Evolutionary conservation across 192 early-diverging fungal genomes (phyloP).

Genomic region (Coemansia sp.): DNA sequence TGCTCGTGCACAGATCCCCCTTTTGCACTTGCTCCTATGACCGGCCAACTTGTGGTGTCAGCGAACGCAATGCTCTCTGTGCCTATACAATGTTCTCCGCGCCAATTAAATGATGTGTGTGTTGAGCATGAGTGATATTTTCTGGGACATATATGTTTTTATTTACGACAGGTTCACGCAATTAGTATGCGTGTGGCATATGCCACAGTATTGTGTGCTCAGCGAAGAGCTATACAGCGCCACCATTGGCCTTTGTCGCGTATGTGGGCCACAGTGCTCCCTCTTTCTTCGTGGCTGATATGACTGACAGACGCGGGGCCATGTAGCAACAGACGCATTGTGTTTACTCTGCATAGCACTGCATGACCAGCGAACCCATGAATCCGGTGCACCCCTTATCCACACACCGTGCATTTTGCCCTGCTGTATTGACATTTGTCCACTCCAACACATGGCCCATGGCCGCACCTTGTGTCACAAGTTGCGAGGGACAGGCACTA

Average conservation of each 20-base stretch:
- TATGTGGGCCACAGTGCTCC: not conserved
- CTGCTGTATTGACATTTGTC: not conserved
- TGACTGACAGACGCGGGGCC: not conserved
- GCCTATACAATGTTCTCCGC: not conserved
- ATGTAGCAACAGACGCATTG: not conserved
- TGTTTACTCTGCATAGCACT: not conserved
- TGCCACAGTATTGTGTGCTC: not conserved
- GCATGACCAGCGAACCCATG: not conserved
- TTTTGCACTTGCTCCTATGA: not conserved
- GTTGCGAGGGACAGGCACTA: not conserved
- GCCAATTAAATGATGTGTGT: not conserved
- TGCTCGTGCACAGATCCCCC: not conserved
- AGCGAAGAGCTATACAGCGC: not conserved
- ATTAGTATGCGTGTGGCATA: not conserved
- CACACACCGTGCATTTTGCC: not conserved
- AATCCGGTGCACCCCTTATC: slow-evolving; percentile 1
- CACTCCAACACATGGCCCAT: not conserved
- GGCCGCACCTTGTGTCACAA: not conserved
- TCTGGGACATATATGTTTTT: not conserved
- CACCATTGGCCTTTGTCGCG: no score
- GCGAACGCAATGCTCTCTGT: no score
- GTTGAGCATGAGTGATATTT: not conserved
- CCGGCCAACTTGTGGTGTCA: not conserved
- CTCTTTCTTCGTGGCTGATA: not conserved
- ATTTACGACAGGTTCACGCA: not conserved